Conservation (phyloP, 768 basidiomycete species). For the Mycena galopus region DNA sequence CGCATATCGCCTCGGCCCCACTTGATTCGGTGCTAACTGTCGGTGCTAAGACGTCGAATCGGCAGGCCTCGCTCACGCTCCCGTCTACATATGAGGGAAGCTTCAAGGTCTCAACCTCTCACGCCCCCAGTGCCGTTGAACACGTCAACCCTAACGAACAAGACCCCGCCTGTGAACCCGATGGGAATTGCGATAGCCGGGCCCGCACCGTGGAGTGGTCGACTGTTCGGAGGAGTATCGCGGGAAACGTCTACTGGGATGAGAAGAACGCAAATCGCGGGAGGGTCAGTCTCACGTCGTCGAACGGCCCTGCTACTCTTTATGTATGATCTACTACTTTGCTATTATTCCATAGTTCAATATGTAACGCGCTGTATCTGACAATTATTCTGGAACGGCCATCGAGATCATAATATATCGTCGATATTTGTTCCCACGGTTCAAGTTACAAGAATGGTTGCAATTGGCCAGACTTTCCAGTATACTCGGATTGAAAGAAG, state of each 20-base stretch:
- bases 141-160: conserved; percentile 45
- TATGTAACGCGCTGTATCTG: no score
- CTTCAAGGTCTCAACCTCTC: conserved; percentile 47
- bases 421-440: no score
- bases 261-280: conserved; percentile 22
- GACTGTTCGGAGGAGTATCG: neutral
- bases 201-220: conserved; percentile 40
- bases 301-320: conserved; percentile 19
- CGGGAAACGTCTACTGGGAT: conserved; percentile 34
- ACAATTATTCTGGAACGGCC: no score
- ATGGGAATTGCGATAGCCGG: conserved; percentile 41
- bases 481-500: no score
- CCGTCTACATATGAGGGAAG: conserved; percentile 57
- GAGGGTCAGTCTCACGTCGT: conserved; percentile 14
- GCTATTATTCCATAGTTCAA: no score
- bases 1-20: conserved; percentile 49
- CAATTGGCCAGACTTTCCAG: no score
- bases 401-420: no score
- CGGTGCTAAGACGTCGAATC: conserved; percentile 45
- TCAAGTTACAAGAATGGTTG: no score
- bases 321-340: conserved; percentile 9
- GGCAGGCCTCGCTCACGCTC: conserved; percentile 42
- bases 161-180: conserved; percentile 34
- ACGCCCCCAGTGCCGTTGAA: conserved; percentile 39
- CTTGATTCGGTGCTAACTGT: conserved; percentile 50